Percentiles rank a stretch among this genome's conserved stretches.
Evolutionary conservation across 2,329 filamentous ascomycete species (phyloP).

Genomic region (Alternaria novae-zelandiae): DNA sequence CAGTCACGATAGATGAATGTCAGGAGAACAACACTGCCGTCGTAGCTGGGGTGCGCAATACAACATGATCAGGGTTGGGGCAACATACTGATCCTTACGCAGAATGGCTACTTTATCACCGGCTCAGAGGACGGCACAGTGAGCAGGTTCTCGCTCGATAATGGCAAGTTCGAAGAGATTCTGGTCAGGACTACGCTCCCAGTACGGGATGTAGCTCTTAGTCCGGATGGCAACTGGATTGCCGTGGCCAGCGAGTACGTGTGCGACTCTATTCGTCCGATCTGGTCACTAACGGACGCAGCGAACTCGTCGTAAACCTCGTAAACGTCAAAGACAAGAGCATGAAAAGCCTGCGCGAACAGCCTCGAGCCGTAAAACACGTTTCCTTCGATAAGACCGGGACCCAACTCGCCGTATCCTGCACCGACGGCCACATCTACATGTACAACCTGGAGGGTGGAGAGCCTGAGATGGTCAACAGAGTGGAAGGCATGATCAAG

Average conservation of each 20-base stretch:
- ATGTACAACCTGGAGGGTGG: slow-evolving; percentile 83
- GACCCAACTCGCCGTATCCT: slow-evolving; percentile 77
- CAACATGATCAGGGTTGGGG: neutral
- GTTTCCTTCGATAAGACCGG: slow-evolving; percentile 85
- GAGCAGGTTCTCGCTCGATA: slow-evolving; percentile 84
- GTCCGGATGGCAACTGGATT: slow-evolving; percentile 82
- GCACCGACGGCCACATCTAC: slow-evolving; percentile 88
- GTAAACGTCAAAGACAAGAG: slow-evolving; percentile 82
- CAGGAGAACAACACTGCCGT: slow-evolving; percentile 85
- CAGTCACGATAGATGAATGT: slow-evolving; percentile 88
- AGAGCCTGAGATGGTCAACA: slow-evolving; percentile 79
- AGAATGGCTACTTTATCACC: slow-evolving; percentile 84
- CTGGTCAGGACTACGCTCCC: slow-evolving; percentile 85
- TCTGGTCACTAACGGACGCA: slow-evolving; percentile 42
- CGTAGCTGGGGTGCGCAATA: slow-evolving; percentile 65
- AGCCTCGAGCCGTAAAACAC: slow-evolving; percentile 87
- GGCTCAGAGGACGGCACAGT: slow-evolving; percentile 97
- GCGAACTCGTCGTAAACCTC: slow-evolving; percentile 86
- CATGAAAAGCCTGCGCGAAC: slow-evolving; percentile 80
- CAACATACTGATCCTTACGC: slow-evolving; percentile 22
- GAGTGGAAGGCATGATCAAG: slow-evolving; percentile 85
- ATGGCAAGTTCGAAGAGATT: slow-evolving; percentile 77
- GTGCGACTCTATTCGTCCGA: neutral
- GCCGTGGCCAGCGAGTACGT: slow-evolving; percentile 91
- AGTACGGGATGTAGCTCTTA: slow-evolving; percentile 83